A percentile compares a stretch with the other conserved stretches of the same genome.
Conservation (phyloP, 1,284 basidiomycete species). For the Ceratobasidium sp. region DNA sequence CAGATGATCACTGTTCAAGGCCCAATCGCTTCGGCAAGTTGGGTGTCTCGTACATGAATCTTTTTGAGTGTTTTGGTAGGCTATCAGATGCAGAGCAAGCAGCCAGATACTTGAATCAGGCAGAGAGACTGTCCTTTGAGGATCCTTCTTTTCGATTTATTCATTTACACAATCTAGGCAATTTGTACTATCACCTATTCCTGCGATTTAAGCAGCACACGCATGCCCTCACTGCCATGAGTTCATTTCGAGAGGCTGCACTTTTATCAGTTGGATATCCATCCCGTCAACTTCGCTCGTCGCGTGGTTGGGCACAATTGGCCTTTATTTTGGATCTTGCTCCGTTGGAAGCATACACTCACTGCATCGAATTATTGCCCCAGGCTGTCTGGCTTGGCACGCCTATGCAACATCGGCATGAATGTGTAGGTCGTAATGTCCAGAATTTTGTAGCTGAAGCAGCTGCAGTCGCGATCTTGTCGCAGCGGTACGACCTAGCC, state of each 20-base stretch:
- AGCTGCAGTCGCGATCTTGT: neutral
- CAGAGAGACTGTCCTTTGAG: too few species aligned
- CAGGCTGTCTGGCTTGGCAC: conserved; percentile 22
- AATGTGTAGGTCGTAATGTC: neutral
- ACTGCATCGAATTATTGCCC: neutral
- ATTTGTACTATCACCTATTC: too few species aligned
- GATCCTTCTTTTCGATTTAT: too few species aligned
- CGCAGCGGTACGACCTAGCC: neutral
- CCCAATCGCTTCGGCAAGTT: too few species aligned
- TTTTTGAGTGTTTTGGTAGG: too few species aligned
- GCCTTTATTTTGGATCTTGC: neutral
- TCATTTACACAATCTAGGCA: neutral
- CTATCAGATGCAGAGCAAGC: too few species aligned
- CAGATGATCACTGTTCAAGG: too few species aligned
- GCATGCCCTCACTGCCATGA: too few species aligned
- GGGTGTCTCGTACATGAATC: too few species aligned
- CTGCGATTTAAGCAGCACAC: too few species aligned
- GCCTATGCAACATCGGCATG: neutral
- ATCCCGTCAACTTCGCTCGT: neutral
- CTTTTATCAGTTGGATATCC: neutral
- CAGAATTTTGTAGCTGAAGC: neutral
- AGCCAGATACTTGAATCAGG: too few species aligned
- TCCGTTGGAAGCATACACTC: neutral
- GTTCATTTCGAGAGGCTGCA: neutral
- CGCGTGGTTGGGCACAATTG: neutral